Evolutionary conservation across 441 rosid species (phyloP).

Genomic region (California macrophylla): DNA sequence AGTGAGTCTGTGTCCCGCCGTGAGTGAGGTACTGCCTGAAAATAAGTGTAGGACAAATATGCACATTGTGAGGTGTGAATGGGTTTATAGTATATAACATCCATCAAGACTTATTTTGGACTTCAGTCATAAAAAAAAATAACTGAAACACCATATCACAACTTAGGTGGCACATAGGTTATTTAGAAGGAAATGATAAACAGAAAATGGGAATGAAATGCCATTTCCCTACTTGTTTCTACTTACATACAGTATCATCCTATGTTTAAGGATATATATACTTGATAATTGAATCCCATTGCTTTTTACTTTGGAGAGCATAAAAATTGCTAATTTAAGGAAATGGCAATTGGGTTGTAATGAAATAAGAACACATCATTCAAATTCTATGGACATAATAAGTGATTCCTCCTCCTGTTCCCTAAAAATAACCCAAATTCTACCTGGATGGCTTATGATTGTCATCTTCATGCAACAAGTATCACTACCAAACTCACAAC

Average conservation of each 20-base stretch:
- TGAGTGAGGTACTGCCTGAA: conserved; percentile 65
- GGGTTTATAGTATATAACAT: neutral
- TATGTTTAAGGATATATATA: neutral
- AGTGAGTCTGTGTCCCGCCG: conserved; percentile 63
- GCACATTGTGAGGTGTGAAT: neutral
- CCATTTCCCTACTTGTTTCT: neutral
- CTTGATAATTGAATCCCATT: neutral
- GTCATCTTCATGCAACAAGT: conserved; percentile 4
- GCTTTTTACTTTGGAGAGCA: neutral
- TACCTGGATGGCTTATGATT: conserved; percentile 1
- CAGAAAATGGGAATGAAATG: neutral
- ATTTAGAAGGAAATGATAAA: neutral
- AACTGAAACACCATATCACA: neutral
- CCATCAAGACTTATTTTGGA: neutral
- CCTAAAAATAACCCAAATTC: conserved; percentile 11
- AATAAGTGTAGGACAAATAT: conserved; percentile 9
- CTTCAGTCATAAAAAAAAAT: neutral
- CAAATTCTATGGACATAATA: neutral
- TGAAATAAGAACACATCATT: neutral
- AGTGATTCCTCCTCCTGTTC: neutral
- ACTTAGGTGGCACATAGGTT: neutral
- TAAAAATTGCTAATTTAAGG: neutral
- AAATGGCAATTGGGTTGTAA: neutral
- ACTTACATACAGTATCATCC: neutral
- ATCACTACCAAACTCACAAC: conserved; percentile 4